Percentiles rank a stretch among this genome's conserved stretches.
Conservation (phyloP, 352 stramenopile species). For the Globisporangium paroecandrum region DNA sequence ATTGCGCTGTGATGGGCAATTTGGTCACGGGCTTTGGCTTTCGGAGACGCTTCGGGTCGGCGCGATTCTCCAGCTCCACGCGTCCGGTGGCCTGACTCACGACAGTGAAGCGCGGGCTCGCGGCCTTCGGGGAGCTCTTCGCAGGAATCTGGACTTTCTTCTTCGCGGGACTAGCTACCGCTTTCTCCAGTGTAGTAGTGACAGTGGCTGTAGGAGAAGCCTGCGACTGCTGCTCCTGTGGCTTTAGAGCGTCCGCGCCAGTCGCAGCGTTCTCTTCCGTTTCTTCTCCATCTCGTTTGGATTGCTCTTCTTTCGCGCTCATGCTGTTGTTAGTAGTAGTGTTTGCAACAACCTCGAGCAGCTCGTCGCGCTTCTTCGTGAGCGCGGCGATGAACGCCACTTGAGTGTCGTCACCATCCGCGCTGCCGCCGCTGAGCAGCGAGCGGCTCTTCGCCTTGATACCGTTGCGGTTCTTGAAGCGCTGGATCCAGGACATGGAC, state of each 20-base stretch:
- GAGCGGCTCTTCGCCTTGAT: slow-evolving; percentile 8
- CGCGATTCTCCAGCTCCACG: slow-evolving; percentile 17
- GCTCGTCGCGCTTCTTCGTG: slow-evolving; percentile 10
- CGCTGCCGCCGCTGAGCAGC: background rate
- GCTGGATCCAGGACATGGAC: slow-evolving; percentile 20
- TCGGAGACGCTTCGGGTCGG: background rate
- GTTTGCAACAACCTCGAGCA: slow-evolving; percentile 7
- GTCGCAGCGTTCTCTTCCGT: background rate
- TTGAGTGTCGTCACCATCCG: background rate
- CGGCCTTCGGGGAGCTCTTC: background rate
- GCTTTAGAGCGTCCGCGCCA: background rate
- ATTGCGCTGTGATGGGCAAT: background rate
- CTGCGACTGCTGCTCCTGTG: background rate
- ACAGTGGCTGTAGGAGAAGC: background rate
- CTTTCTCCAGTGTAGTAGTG: background rate
- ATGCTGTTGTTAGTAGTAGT: background rate
- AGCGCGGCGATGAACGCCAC: slow-evolving; percentile 12
- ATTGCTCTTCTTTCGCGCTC: background rate
- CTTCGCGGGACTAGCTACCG: background rate
- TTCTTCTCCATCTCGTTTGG: background rate
- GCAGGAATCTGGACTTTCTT: too few relatives aligned
- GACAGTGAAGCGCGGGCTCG: slow-evolving; percentile 14
- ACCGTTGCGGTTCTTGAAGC: slow-evolving; percentile 16
- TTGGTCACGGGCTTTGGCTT: background rate
- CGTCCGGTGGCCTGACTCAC: slow-evolving; percentile 16